Conservation (phyloP, 2,329 filamentous ascomycete genomes). For the Penicillium sp. region DNA sequence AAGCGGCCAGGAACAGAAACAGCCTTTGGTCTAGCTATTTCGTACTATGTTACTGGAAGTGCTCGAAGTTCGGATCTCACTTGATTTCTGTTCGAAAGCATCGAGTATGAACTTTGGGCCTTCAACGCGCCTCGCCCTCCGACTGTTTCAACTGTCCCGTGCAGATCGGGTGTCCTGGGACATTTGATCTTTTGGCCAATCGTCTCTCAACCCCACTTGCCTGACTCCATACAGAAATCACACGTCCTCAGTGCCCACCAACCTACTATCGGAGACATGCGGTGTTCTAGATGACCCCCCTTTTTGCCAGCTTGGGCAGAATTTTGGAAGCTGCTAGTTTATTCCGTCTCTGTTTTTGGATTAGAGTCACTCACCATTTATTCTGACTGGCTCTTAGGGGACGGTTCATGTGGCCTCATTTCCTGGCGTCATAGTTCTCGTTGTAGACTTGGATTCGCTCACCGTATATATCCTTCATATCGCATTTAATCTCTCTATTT, state of each 20-base stretch:
- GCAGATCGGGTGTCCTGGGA: slow-evolving; percentile 17
- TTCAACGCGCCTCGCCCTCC: not conserved
- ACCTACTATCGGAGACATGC: slow-evolving; percentile 1
- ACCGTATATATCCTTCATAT: slow-evolving; percentile 23
- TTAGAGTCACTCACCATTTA: slow-evolving; percentile 3
- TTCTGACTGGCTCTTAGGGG: slow-evolving; percentile 15
- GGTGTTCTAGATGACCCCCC: slow-evolving; percentile 3
- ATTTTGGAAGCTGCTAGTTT: slow-evolving; percentile 4
- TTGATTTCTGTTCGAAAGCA: not conserved
- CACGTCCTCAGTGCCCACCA: slow-evolving; percentile 7
- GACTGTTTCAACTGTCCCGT: slow-evolving; percentile 20
- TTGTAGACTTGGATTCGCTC: slow-evolving; percentile 17
- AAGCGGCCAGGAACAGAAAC: slow-evolving; percentile 9
- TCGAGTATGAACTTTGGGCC: not conserved
- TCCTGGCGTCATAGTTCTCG: slow-evolving; percentile 19
- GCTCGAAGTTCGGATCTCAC: not conserved
- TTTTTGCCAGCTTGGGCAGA: slow-evolving; percentile 16
- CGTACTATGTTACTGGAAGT: not conserved
- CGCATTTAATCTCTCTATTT: slow-evolving; percentile 3
- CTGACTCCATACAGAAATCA: slow-evolving; percentile 6
- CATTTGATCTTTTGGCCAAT: slow-evolving; percentile 5
- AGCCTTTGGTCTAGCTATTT: not conserved
- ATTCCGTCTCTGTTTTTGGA: slow-evolving; percentile 6
- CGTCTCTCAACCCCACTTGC: slow-evolving; percentile 2
- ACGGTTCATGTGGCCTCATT: slow-evolving; percentile 8